phyloP scores from a whole-genome alignment of 352 stramenopile species.

The Globisporangium abappressorium region DNA sequence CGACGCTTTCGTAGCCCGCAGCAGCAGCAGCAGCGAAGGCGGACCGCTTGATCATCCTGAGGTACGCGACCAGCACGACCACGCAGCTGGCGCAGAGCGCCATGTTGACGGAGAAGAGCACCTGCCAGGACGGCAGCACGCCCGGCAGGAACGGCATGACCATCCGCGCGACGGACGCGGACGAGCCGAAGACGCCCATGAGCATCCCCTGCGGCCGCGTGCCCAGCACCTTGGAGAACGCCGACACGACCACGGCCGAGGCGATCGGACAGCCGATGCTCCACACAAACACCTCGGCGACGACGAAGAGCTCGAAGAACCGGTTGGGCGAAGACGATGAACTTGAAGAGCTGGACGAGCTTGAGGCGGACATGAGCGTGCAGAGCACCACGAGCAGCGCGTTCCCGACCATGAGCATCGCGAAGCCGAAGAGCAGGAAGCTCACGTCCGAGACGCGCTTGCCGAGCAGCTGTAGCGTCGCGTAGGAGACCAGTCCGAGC shows the following conservation, averaged over 20 bases:
- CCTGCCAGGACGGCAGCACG: slow-evolving; percentile 37
- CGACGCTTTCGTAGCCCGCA: slow-evolving; percentile 16
- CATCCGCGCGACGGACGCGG: slow-evolving; percentile 53
- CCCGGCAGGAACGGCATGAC: slow-evolving; percentile 55
- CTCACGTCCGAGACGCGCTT: slow-evolving; percentile 37
- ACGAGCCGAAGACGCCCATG: slow-evolving; percentile 42
- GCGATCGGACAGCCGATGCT: too few species aligned
- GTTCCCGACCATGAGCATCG: slow-evolving; percentile 45
- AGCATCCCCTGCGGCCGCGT: too few species aligned
- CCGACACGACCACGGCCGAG: too few species aligned
- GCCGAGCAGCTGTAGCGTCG: slow-evolving; percentile 28
- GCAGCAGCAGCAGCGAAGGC: not conserved
- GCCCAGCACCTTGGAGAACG: too few species aligned
- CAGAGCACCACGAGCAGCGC: not conserved
- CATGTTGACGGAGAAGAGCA: slow-evolving; percentile 46
- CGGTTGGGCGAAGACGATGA: too few species aligned
- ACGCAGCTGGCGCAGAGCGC: slow-evolving; percentile 42
- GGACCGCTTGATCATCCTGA: not conserved
- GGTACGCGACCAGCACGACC: slow-evolving; percentile 28
- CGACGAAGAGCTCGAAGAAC: too few species aligned
- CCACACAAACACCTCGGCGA: too few species aligned
- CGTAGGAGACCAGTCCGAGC: slow-evolving; percentile 37
- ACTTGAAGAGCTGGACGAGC: too few species aligned
- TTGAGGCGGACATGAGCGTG: too few species aligned
- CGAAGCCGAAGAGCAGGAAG: slow-evolving; percentile 51